Conservation (phyloP, 805 yeast genomes). For the Ogataea zsoltii region DNA sequence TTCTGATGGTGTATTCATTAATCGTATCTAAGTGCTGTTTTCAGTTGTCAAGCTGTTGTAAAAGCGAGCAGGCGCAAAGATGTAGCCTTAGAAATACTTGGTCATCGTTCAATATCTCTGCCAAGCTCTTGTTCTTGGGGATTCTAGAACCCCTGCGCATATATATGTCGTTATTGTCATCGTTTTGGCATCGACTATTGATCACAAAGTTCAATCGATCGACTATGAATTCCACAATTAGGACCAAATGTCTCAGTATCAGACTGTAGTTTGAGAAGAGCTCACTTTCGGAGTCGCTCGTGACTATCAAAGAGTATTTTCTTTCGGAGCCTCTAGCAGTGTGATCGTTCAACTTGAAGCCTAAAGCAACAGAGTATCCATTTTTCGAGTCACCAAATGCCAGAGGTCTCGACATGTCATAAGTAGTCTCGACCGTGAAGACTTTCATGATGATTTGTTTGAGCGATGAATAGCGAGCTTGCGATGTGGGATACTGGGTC, state of each 20-base stretch:
- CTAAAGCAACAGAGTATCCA: constrained; percentile 60
- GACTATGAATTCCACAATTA: constrained; percentile 42
- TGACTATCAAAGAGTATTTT: constrained; percentile 60
- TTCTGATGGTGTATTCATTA: background rate
- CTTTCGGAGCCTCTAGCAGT: constrained; percentile 77
- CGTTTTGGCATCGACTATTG: constrained; percentile 22
- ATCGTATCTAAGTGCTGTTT: background rate
- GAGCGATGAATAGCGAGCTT: constrained; percentile 52
- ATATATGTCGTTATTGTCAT: constrained; percentile 49
- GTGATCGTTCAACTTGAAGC: constrained; percentile 62
- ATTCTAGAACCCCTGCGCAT: constrained; percentile 52
- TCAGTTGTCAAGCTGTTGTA: constrained; percentile 31
- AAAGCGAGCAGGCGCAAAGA: constrained; percentile 59
- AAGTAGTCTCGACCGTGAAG: constrained; percentile 65
- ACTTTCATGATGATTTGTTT: constrained; percentile 62
- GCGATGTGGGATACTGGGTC: constrained; percentile 60
- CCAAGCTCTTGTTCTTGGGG: constrained; percentile 55
- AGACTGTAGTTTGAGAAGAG: constrained; percentile 57
- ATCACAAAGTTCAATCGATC: constrained; percentile 21
- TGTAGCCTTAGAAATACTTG: constrained; percentile 59
- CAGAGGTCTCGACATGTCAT: constrained; percentile 59
- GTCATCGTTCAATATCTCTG: constrained; percentile 55
- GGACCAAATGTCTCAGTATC: constrained; percentile 41
- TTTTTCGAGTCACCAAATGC: constrained; percentile 61
- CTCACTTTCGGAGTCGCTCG: constrained; percentile 53